Evolutionary conservation across 306 rosid genomes (phyloP).

Genomic region (Cucurbita ficifolia): DNA sequence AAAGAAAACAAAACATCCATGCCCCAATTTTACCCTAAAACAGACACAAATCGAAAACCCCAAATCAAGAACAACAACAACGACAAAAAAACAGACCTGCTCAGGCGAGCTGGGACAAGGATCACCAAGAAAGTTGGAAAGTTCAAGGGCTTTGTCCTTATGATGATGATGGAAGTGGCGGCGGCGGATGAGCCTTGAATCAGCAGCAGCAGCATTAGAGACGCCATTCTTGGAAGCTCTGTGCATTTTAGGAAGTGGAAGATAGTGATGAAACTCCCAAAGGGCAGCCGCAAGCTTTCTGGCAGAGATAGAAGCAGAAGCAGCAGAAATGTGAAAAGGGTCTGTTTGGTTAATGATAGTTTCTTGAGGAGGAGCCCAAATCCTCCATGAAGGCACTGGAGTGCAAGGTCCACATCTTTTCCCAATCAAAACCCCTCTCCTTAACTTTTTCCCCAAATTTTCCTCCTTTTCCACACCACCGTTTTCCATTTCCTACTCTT

Average conservation of each 20-base stretch:
- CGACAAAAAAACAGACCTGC: slow-evolving; percentile 30
- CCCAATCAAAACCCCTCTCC: slow-evolving; percentile 35
- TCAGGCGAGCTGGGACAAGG: slow-evolving; percentile 66
- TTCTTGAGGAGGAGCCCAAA: slow-evolving; percentile 17
- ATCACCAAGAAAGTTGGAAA: slow-evolving; percentile 42
- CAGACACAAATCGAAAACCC: background rate
- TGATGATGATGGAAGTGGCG: slow-evolving; percentile 28
- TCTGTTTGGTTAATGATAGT: slow-evolving; percentile 14
- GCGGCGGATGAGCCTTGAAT: slow-evolving; percentile 31
- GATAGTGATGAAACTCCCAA: slow-evolving; percentile 35
- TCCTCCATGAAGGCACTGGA: slow-evolving; percentile 54
- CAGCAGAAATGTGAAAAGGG: background rate
- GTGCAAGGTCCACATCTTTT: slow-evolving; percentile 49
- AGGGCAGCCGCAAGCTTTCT: slow-evolving; percentile 76
- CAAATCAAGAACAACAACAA: background rate
- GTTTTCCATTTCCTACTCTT: background rate
- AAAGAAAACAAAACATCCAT: background rate
- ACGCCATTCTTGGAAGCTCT: slow-evolving; percentile 23
- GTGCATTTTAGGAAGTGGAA: slow-evolving; percentile 50
- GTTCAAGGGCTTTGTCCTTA: slow-evolving; percentile 41
- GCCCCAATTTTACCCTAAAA: background rate
- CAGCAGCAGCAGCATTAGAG: slow-evolving; percentile 18
- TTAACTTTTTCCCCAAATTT: slow-evolving; percentile 41
- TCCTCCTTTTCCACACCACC: slow-evolving; percentile 56
- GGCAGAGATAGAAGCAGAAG: slow-evolving; percentile 20